Percentiles rank a stretch among this genome's conserved stretches.
These are phyloP conservation scores for Ophiostoma pallidulum DNA, from an alignment of 2,329 filamentous ascomycete genomes.

Conservation along the genomic window DNA sequence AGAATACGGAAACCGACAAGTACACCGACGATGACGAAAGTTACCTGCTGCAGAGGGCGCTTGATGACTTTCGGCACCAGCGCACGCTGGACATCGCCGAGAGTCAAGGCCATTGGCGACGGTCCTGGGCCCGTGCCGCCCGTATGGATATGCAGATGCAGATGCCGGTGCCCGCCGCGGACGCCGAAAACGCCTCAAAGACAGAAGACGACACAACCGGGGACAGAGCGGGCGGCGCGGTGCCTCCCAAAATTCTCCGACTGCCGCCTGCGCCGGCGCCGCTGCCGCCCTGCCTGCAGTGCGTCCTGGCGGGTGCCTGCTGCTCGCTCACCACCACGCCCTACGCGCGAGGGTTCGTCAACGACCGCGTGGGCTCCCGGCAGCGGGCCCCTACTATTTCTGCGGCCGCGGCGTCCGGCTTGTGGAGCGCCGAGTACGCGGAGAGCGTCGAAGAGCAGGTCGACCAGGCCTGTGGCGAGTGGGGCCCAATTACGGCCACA, in stretches of 20 bases:
- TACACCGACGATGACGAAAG: not conserved
- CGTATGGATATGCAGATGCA: not conserved
- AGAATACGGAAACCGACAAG: no score
- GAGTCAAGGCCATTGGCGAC: not conserved
- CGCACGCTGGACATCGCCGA: not conserved
- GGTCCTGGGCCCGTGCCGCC: not conserved
- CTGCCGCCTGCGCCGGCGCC: constrained; percentile 9
- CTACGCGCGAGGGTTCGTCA: constrained; percentile 6
- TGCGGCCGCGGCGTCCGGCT: not conserved
- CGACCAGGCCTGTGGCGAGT: not conserved
- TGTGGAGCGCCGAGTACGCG: not conserved
- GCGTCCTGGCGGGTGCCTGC: constrained; percentile 10
- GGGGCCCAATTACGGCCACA: not conserved
- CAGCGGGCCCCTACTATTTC: not conserved
- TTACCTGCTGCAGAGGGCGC: not conserved
- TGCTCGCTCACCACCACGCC: constrained; percentile 15
- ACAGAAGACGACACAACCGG: no score
- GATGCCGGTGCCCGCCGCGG: no score
- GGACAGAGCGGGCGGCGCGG: no score
- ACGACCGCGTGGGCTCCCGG: constrained; percentile 5
- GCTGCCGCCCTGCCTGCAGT: constrained; percentile 17
- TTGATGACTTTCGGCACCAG: not conserved
- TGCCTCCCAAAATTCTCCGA: not conserved
- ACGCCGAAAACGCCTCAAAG: not conserved
- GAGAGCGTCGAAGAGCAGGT: not conserved